Evolutionary conservation across 352 stramenopile species (phyloP), one percentile per base, ranked within the genome.

Genomic region (Phytophthora sp.): DNA sequence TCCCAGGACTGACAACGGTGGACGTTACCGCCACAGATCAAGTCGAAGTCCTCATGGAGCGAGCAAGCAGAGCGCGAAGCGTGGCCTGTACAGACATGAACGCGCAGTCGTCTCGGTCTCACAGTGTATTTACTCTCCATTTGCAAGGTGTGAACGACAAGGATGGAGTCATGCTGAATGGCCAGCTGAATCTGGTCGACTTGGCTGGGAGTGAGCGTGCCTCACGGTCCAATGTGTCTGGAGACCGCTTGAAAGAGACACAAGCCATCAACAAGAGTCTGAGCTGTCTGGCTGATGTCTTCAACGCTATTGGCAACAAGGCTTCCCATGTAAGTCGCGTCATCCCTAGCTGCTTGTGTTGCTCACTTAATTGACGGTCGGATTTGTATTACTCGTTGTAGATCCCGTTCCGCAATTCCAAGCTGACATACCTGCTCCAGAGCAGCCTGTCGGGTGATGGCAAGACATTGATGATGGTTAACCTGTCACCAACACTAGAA

Each of bases 181-280:
- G 88, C 0, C 77, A 88, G 57, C 51, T 96, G 13, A 91, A 93
- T 54, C 71, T 96, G 2, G 85, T 94, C 11, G 88, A 96, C 66
- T 71, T 96, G 39, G 88, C 88, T 31, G 88, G 88, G 5, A 93
- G 82, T 39, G 88, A 94, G 56, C 81, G 88, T n/a, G 76, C 89
- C 15, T 91, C 79, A 7, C 66, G 82, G 31, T 98, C 91, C 23
- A 91, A 94, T 57, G 89, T 93, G 23, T 92, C 95, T 45, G 92
- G 89, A 12, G 82, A 97, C 30, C 86, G 95, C n/a, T 76, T 99
- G 30, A 98, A 98, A 70, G 97, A 99, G 69, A 98, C 97, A 3
- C 94, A 99, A 78, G 89, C 94, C 9, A 99, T 99, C 73, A 99
- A 99, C 84, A 99, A 99, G 76, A 99, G 94, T 72, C 83, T 99